Evolutionary conservation across 345 rosid species (phyloP), one percentile per base, ranked within the genome.

Genomic region (Noccaea caerulescens): DNA sequence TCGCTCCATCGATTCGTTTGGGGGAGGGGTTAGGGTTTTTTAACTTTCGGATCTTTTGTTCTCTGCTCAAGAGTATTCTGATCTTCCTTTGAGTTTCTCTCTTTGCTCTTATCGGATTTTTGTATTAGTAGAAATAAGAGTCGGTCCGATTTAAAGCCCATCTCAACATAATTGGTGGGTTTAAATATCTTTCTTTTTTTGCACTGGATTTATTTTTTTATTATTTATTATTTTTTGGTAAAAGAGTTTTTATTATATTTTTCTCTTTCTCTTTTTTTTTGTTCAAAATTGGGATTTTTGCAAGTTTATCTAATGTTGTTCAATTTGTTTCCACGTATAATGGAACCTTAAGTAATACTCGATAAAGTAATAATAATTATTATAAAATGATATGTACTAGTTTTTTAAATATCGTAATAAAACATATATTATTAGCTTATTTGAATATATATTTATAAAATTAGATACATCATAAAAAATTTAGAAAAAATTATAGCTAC

Each of bases 1-100:
- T 3, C 86, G 81, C 55, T 89, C 93, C 98, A 87, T 89, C 10
- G 66, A 58, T 71, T 73, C 75, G 76, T 80, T 59, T 10, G 59
- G 80, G 66, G 79, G 56, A 79, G 66, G 79, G 69, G 75, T 75
- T 78, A 71, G 74, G 55, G 67, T 72, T 69, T 44, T 20, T 63
- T 11, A 5, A 10, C 3, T 50, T 36, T 61, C 50, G 33, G 68
- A 64, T 54, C 57, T 7, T 33, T 45, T 45, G 10, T 5, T 39
- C 39, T 46, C 38, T 49, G 59, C 66, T 50, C 36, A 27, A 50
- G 41, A 60, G 66, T 45, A 41, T 11, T 10, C 52, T 52, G 12
- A 30, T 30, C 8, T 55, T 20, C 32, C 14, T 39, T 58, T 38
- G 58, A 49, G 47, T 64, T 46, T 36, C 45, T 58, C 60, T 39